A percentile compares a stretch with the other conserved stretches of the same genome.
These are phyloP conservation scores for Talaromyces piceae DNA, from an alignment of 2,329 filamentous ascomycete species.

Conservation along the genomic window DNA sequence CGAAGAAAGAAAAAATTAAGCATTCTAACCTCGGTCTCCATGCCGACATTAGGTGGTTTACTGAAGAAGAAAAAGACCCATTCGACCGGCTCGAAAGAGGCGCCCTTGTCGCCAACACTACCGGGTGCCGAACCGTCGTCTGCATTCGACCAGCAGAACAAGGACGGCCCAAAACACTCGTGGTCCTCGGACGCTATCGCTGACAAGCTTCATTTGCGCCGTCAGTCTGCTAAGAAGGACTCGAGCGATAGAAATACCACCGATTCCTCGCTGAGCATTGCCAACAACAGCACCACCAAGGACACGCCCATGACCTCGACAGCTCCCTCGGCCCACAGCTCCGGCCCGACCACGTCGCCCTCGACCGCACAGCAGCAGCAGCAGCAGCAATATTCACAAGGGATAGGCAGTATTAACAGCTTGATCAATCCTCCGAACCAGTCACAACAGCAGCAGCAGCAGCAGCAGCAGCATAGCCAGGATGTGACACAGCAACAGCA, in stretches of 20 bases:
- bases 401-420: conserved; percentile 74
- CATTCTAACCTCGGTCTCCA: conserved; percentile 35
- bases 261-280: conserved; percentile 11
- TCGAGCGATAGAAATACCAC: conserved; percentile 18
- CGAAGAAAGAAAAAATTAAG: too few species aligned
- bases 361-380: conserved; percentile 31
- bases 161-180: conserved; percentile 15
- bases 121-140: conserved; percentile 52
- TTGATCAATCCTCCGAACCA: conserved; percentile 62
- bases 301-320: conserved; percentile 22
- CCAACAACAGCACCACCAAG: not conserved
- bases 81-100: conserved; percentile 53
- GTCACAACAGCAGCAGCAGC: conserved; percentile 10
- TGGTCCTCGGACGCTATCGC: conserved; percentile 8
- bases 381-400: conserved; percentile 41
- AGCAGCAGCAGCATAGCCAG: conserved; percentile 16
- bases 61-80: conserved; percentile 99
- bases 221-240: conserved; percentile 8
- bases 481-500: conserved; percentile 11
- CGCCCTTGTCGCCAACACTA: conserved; percentile 58
- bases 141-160: not conserved
- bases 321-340: conserved; percentile 26
- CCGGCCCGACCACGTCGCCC: conserved; percentile 21
- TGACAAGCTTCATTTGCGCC: conserved; percentile 9
- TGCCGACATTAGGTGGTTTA: conserved; percentile 86